phyloP scores from a whole-genome alignment of 176 grass and related monocot species.

The Triticum monococcum region DNA sequence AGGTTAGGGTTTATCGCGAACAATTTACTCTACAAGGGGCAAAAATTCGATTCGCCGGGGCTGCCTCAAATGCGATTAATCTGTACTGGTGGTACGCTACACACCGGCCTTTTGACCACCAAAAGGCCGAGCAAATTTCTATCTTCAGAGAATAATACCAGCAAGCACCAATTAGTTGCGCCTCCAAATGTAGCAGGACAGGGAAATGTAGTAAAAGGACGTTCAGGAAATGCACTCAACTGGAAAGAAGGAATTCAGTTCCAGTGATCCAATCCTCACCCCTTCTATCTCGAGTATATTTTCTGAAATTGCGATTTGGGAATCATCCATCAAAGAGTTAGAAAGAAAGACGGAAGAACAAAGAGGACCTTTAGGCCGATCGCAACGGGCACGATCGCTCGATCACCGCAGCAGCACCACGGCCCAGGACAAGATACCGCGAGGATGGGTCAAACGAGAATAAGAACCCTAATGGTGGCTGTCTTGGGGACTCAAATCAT shows the following conservation, averaged over 20 bases:
- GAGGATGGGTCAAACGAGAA: conserved; percentile 56
- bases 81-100: conserved; percentile 1
- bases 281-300: conserved; percentile 24
- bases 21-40: neutral
- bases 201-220: conserved; percentile 33
- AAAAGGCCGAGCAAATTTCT: conserved; percentile 19
- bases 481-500: conserved; percentile 47
- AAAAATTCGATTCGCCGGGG: conserved; percentile 36
- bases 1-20: conserved; percentile 8
- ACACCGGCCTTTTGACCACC: conserved; percentile 30
- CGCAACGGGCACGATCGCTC: conserved; percentile 35
- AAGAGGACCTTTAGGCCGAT: conserved; percentile 29
- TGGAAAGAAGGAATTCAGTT: conserved; percentile 46
- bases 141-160: conserved; percentile 14
- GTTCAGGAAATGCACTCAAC: conserved; percentile 17
- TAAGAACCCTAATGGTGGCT: conserved; percentile 48
- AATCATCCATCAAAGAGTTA: conserved; percentile 31
- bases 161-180: conserved; percentile 1
- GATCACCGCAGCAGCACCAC: neutral
- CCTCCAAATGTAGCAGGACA: conserved; percentile 45
- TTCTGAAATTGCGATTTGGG: conserved; percentile 21
- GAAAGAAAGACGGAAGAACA: neutral
- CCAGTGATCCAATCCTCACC: conserved; percentile 39
- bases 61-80: conserved; percentile 20
- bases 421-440: conserved; percentile 35